phyloP scores from a whole-genome alignment of 805 yeast species.

The Candida sphagnicola region DNA sequence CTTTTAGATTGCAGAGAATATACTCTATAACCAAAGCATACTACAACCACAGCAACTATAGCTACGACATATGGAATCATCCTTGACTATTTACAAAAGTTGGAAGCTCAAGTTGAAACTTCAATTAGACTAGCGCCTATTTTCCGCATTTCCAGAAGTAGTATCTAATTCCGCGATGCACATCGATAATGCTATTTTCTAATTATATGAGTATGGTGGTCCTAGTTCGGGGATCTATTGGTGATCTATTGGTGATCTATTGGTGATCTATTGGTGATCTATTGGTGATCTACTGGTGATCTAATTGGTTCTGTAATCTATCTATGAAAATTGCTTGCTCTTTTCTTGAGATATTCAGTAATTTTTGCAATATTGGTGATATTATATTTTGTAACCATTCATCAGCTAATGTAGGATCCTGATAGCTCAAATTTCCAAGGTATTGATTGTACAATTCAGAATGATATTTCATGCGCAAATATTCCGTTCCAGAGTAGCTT shows the following conservation, averaged over 20 bases:
- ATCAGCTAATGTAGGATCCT: slow-evolving; percentile 8
- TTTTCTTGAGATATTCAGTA: not conserved
- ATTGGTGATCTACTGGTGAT: not conserved
- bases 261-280: not conserved
- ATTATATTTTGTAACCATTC: slow-evolving; percentile 12
- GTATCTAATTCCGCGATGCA: too few species aligned
- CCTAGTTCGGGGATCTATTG: too few species aligned
- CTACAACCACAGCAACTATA: not conserved
- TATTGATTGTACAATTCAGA: slow-evolving; percentile 17
- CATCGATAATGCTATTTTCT: too few species aligned
- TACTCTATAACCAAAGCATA: not conserved
- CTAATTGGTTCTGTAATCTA: not conserved
- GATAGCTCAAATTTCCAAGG: slow-evolving; percentile 13
- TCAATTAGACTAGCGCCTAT: too few species aligned
- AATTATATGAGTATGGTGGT: too few species aligned
- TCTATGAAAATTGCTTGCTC: not conserved
- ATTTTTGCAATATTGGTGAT: slow-evolving; percentile 3
- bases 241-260: too few species aligned
- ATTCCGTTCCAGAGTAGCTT: not conserved
- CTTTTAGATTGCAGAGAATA: not conserved
- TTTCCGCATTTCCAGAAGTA: too few species aligned
- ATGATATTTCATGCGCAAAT: slow-evolving; percentile 1
- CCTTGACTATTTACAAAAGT: not conserved
- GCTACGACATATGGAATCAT: not conserved
- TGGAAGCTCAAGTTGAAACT: too few species aligned